Evolutionary conservation across 1,139 yeast genomes (phyloP).

Genomic region (Sugiyamaella xylanicola): DNA sequence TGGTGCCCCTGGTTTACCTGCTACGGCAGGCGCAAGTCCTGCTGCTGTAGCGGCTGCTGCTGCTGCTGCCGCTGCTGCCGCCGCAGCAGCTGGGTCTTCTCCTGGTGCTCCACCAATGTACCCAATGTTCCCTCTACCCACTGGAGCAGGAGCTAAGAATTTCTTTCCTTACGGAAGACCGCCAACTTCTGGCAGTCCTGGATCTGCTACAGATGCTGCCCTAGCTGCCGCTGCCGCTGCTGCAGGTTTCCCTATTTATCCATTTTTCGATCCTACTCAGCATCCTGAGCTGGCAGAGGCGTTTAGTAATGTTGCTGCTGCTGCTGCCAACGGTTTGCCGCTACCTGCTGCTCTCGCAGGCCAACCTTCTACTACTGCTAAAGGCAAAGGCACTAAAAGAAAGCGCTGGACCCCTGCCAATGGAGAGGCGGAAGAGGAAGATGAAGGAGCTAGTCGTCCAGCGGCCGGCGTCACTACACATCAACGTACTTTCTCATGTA

Average conservation of each 20-base stretch:
- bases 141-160: slow-evolving; percentile 15
- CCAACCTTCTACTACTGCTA: neutral
- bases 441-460: slow-evolving; percentile 14
- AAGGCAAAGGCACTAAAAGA: slow-evolving; percentile 11
- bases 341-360: neutral
- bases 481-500: slow-evolving; percentile 55
- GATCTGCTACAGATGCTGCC: slow-evolving; percentile 1
- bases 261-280: slow-evolving; percentile 12
- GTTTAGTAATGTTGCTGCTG: slow-evolving; percentile 10
- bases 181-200: slow-evolving; percentile 14
- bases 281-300: slow-evolving; percentile 17
- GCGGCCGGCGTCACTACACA: slow-evolving; percentile 28
- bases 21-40: neutral
- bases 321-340: slow-evolving; percentile 9
- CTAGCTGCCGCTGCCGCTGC: no score
- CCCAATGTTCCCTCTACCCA: slow-evolving; percentile 3
- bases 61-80: slow-evolving; percentile 6
- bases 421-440: slow-evolving; percentile 13
- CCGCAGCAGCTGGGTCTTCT: slow-evolving; percentile 16
- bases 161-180: slow-evolving; percentile 12
- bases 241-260: slow-evolving; percentile 8
- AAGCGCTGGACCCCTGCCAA: slow-evolving; percentile 17
- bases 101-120: slow-evolving; percentile 9
- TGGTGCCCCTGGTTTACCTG: neutral
- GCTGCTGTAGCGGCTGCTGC: slow-evolving; percentile 4